phyloP scores from a whole-genome alignment of 768 basidiomycete species.

The Suillus clintonianus region DNA sequence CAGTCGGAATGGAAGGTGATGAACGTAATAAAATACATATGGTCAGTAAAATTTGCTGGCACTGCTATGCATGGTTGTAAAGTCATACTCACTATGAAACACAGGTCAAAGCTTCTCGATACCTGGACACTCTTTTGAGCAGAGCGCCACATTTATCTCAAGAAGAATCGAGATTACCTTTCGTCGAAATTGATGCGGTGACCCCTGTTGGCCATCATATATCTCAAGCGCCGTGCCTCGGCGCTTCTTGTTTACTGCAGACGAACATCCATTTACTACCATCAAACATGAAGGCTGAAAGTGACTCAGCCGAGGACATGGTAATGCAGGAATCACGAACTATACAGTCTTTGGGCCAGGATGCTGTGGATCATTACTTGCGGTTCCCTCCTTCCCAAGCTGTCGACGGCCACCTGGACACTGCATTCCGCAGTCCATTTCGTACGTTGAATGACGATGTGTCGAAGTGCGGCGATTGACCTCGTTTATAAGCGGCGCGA shows the following conservation, averaged over 20 bases:
- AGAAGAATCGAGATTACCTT: neutral
- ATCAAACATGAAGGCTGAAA: constrained; percentile 21
- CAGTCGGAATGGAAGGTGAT: constrained; percentile 57
- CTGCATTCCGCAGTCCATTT: constrained; percentile 50
- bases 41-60: constrained; percentile 38
- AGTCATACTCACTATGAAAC: neutral
- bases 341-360: constrained; percentile 33
- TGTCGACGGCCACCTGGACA: constrained; percentile 53
- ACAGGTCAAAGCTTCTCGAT: constrained; percentile 48
- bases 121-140: constrained; percentile 40
- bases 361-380: constrained; percentile 40
- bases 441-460: constrained; percentile 36
- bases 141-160: neutral
- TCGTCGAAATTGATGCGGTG: neutral
- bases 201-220: neutral
- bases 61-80: constrained; percentile 2
- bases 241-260: constrained; percentile 50
- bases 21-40: constrained; percentile 60
- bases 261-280: constrained; percentile 52
- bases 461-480: constrained; percentile 18
- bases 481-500: constrained; percentile 15
- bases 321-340: constrained; percentile 43
- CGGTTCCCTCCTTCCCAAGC: constrained; percentile 51
- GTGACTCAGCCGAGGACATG: constrained; percentile 38
- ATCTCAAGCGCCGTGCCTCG: constrained; percentile 42